Evolutionary conservation across 805 yeast genomes (phyloP), one percentile per base, ranked within the genome.

Genomic region (Monosporozyma solicola): DNA sequence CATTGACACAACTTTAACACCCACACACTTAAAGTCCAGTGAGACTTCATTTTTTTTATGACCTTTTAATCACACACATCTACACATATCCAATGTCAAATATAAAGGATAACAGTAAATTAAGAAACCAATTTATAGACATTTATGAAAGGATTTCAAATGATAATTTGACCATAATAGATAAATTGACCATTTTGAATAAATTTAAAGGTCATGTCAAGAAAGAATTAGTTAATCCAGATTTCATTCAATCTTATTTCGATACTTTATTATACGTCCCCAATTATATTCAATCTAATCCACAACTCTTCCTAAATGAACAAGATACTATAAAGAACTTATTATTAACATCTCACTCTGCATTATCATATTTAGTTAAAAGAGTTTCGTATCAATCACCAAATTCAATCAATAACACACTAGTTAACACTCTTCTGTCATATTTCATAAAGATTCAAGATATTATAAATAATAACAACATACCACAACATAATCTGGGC

Each of bases 351-450:
- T 64, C 77, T 0, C 75, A 76, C 54, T 71, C 78, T 1, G 62
- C 78, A 31, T 58, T 76, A 20, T 74, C 78, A 55, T 76, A 77
- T 57, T 58, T 77, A 15, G 66, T 74, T 25, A 74, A 75, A 54
- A 64, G 80, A 9, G 68, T 74, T 7, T 70, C 74, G 25, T 68
- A 70, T 58, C 80, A 69, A 54, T 55, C 63, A 16, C 70, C 69
- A 10, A 51, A 55, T n/a, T 47, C 54, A 39, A 57, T 63, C 16
- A 51, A 56, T 41, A 46, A 53, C 25, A 35, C 53, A 9, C 31
- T 64, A 33, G 48, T 59, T 5, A 51, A 35, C 15, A 55, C 59
- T 50, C 58, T 56, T 15, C 47, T 56, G 53, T 24, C 27, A 11
- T 41, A 51, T 41, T 51, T 51, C 13, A 49, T 59, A 41, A 47